Evolutionary conservation across 2,329 filamentous ascomycete species (phyloP).

Genomic region (Chrysoporthe puriensis): DNA sequence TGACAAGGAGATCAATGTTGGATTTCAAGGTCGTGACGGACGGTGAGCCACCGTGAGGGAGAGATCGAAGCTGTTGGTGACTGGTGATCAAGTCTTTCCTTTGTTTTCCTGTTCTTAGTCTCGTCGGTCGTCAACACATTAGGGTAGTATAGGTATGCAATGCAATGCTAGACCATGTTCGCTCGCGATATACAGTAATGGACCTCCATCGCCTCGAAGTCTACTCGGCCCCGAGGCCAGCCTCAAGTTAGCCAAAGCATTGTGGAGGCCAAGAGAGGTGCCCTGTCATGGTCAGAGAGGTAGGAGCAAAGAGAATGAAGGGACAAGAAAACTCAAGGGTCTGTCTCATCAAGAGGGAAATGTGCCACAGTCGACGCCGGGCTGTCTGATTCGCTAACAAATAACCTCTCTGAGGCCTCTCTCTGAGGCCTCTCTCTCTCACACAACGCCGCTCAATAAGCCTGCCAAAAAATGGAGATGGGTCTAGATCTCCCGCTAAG

Average conservation of each 20-base stretch:
- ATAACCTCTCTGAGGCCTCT: neutral
- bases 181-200: neutral
- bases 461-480: neutral
- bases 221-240: too few relatives aligned
- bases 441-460: neutral
- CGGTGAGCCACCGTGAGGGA: too few relatives aligned
- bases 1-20: too few relatives aligned
- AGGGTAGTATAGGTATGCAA: neutral
- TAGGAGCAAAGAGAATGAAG: neutral
- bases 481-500: neutral
- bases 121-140: neutral
- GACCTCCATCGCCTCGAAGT: neutral
- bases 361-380: neutral
- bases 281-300: neutral
- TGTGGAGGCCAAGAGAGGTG: too few relatives aligned
- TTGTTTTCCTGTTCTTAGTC: neutral
- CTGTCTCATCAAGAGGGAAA: neutral
- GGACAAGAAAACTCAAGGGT: neutral
- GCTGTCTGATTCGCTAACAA: constrained; percentile 2
- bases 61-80: neutral
- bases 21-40: too few relatives aligned
- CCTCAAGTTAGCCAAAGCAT: neutral
- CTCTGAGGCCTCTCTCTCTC: neutral
- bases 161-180: neutral
- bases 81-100: neutral